These are phyloP conservation scores for Leishmania guyanensis DNA, from an alignment of 208 protist species.

Conservation along the genomic window DNA sequence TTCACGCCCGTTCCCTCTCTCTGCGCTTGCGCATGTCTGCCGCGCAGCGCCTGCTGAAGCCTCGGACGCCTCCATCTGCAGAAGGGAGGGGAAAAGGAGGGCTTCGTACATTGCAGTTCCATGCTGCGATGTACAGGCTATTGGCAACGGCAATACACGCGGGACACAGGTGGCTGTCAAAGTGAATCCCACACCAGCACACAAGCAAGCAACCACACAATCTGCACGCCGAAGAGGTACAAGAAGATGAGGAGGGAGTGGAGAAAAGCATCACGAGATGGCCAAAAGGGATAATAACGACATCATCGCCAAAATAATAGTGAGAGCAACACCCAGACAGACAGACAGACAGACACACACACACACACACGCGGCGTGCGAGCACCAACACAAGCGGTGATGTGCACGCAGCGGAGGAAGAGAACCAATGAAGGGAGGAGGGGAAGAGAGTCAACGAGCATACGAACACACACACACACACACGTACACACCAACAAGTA, in stretches of 20 bases:
- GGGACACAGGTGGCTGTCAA: not conserved
- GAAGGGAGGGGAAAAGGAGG: conserved; percentile 16
- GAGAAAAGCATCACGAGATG: not conserved
- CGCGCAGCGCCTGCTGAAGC: not conserved
- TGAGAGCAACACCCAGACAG: not conserved
- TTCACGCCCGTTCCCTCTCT: no score
- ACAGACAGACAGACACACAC: not conserved
- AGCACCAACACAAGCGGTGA: not conserved
- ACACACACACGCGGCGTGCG: not conserved
- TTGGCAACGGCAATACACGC: not conserved
- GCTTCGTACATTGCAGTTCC: conserved; percentile 11
- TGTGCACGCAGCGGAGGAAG: not conserved
- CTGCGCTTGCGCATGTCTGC: not conserved
- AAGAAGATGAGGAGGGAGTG: not conserved
- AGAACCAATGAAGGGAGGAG: not conserved
- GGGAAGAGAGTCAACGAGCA: no score
- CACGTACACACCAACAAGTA: not conserved
- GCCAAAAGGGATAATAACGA: not conserved
- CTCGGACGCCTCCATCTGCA: not conserved
- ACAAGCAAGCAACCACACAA: not conserved
- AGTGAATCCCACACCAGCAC: not conserved
- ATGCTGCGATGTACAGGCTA: not conserved
- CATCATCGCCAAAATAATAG: not conserved
- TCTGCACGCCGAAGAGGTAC: not conserved
- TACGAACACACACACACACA: not conserved